These are phyloP conservation scores for Microcera coccophila DNA, from an alignment of 2,329 filamentous ascomycete species.

Conservation along the genomic window DNA sequence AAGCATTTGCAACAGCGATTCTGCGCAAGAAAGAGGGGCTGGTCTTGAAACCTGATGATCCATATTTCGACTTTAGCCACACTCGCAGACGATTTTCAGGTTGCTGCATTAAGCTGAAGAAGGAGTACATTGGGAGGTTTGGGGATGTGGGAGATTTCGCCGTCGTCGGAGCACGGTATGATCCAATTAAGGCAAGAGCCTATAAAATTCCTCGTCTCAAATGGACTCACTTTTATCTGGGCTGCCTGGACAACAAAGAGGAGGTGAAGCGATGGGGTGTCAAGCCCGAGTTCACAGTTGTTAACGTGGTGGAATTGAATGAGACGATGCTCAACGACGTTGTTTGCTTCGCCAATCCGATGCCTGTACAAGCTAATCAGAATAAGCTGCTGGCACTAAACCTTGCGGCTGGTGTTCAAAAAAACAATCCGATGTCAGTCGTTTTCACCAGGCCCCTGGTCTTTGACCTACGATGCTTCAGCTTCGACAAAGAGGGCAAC, in stretches of 20 bases:
- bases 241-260: slow-evolving; percentile 67
- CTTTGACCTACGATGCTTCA: slow-evolving; percentile 75
- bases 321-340: slow-evolving; percentile 50
- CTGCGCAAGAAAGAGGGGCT: slow-evolving; percentile 68
- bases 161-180: slow-evolving; percentile 70
- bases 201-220: slow-evolving; percentile 52
- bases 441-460: slow-evolving; percentile 70
- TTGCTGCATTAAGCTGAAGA: slow-evolving; percentile 78
- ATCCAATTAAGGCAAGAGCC: slow-evolving; percentile 57
- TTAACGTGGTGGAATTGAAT: slow-evolving; percentile 60
- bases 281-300: slow-evolving; percentile 60
- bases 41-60: slow-evolving; percentile 73
- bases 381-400: slow-evolving; percentile 44
- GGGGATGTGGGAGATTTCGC: slow-evolving; percentile 83
- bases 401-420: slow-evolving; percentile 43
- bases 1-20: slow-evolving; percentile 65
- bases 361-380: slow-evolving; percentile 34
- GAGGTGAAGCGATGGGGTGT: slow-evolving; percentile 48
- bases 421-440: slow-evolving; percentile 41
- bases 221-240: slow-evolving; percentile 80
- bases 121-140: slow-evolving; percentile 73
- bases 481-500: slow-evolving; percentile 69
- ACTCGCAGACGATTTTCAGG: slow-evolving; percentile 37
- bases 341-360: slow-evolving; percentile 44
- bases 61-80: slow-evolving; percentile 63